These are phyloP conservation scores for Zalerion maritima DNA, from an alignment of 495 filamentous ascomycete species.

Conservation along the genomic window DNA sequence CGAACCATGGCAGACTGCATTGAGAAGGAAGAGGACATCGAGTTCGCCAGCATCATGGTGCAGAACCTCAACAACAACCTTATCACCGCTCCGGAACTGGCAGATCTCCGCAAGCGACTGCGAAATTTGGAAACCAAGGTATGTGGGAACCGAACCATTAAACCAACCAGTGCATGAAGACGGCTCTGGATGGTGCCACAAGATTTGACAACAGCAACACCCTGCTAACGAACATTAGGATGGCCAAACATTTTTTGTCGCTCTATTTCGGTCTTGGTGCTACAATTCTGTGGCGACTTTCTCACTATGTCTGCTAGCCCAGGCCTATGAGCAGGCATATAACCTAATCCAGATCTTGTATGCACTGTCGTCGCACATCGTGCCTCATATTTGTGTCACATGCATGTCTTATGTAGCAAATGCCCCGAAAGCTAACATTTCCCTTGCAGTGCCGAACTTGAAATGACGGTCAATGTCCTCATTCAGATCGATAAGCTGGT, in stretches of 20 bases:
- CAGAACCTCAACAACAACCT: constrained; percentile 98
- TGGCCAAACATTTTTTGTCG: constrained; percentile 87
- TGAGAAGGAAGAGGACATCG: constrained; percentile 94
- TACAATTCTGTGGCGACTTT: constrained; percentile 98
- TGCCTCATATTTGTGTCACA: too few species aligned
- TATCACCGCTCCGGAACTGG: constrained; percentile 89
- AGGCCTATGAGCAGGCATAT: constrained; percentile 97
- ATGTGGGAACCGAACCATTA: constrained; percentile 5
- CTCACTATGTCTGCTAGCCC: constrained; percentile 85
- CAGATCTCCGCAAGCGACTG: constrained; percentile 77
- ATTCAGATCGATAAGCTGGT: constrained; percentile 99
- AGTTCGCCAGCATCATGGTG: constrained; percentile 99
- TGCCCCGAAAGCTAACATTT: constrained; percentile 8
- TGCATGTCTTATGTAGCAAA: too few species aligned
- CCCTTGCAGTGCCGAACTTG: constrained; percentile 67
- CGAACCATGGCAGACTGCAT: constrained; percentile 91
- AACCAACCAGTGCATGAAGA: too few species aligned
- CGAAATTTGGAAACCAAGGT: constrained; percentile 81
- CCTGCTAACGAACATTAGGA: constrained; percentile 40
- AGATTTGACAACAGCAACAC: too few species aligned
- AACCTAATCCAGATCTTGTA: constrained; percentile 94
- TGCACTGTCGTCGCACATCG: too few species aligned
- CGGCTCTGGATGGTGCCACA: too few species aligned
- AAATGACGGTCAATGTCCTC: constrained; percentile 97
- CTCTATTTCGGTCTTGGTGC: constrained; percentile 93